Base-by-base conservation (phyloP, 306 rosid species). In the Dalbergia cultrata region DNA sequence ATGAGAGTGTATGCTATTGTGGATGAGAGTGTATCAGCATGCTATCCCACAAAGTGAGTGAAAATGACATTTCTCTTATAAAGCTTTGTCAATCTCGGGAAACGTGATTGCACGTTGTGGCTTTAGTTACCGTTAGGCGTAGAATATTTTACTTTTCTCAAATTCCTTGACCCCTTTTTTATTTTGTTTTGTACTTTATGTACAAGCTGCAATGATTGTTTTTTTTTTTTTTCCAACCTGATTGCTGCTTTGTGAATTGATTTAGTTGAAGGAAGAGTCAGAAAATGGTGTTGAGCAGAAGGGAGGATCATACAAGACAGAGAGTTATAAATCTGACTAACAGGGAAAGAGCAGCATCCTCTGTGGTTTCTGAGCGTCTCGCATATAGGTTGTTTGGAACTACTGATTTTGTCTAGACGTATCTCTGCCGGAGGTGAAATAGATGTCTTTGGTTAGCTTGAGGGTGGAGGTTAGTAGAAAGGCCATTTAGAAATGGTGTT, bases 211-310 rank as follows among this genome's bases (percentile, higher is more conserved):
- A 57, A 80, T 31, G 64, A 54, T 19, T 41, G 44, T 5, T 7
- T 61, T 77, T 62, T 18, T 11, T 50, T n/a, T 12, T 53, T 12
- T 17, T 5, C n/a, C n/a, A 17, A 12, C 13, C 43, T 64, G 61
- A 75, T 62, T 34, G 52, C 56, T 61, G 60, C 44, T 35, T 61
- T 59, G 52, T 81, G 10, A 65, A 64, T 79, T 85, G 62, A 80
- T 81, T 54, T 88, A 95, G 98, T 85, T 93, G 89, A 90, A 93
- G 84, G 97, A 89, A 68, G 99, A 87, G 18, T 74, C 26, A 73
- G 54, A 68, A 62, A 81, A 81, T 76, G 84, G 69, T n/a, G 75
- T 34, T 31, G 84, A 50, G 44, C 93, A 83, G 84, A 89, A 85
- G 1, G 90, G 86, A 86, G 88, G 81, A 16, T 68, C 91, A 49